Evolutionary conservation across 2,329 filamentous ascomycete species (phyloP).

Genomic region (Colletotrichum sp.): DNA sequence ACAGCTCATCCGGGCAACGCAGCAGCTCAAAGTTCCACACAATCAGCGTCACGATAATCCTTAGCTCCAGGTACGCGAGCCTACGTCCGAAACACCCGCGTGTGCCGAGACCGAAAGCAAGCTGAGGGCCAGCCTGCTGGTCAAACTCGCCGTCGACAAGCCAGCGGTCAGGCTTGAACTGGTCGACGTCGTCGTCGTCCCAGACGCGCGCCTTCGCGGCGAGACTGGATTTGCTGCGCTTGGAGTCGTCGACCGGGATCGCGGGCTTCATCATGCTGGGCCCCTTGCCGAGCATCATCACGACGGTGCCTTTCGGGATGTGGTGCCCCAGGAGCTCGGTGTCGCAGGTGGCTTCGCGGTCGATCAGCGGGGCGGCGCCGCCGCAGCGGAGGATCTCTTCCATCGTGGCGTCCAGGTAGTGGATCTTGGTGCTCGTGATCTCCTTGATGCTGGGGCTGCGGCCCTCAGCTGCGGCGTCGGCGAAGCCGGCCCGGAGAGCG

Average conservation of each 20-base stretch:
- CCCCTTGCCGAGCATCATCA: conserved; percentile 31
- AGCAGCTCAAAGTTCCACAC: conserved; percentile 42
- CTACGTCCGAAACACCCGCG: conserved; percentile 43
- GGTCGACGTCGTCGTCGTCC: conserved; percentile 32
- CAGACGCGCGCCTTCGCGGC: conserved; percentile 30
- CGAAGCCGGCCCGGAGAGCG: not conserved
- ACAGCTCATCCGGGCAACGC: conserved; percentile 28
- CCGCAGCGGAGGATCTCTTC: conserved; percentile 40
- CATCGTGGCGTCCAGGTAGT: conserved; percentile 42
- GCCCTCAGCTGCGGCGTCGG: conserved; percentile 20
- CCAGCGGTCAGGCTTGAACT: conserved; percentile 44
- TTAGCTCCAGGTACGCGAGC: conserved; percentile 40
- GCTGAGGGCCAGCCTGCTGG: conserved; percentile 35
- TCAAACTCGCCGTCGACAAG: conserved; percentile 34
- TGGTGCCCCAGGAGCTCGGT: conserved; percentile 36
- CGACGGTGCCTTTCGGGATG: conserved; percentile 38
- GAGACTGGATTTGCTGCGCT: conserved; percentile 28
- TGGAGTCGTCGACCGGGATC: conserved; percentile 30
- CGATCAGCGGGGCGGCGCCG: conserved; percentile 31
- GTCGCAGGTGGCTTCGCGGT: conserved; percentile 34
- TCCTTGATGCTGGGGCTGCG: conserved; percentile 35
- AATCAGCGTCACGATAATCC: conserved; percentile 38
- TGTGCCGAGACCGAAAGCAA: conserved; percentile 40
- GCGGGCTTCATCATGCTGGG: conserved; percentile 32
- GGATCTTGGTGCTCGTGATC: conserved; percentile 28